Evolutionary conservation across 129 eudicot genomes (phyloP).

Genomic region (Kitagawia praeruptora): DNA sequence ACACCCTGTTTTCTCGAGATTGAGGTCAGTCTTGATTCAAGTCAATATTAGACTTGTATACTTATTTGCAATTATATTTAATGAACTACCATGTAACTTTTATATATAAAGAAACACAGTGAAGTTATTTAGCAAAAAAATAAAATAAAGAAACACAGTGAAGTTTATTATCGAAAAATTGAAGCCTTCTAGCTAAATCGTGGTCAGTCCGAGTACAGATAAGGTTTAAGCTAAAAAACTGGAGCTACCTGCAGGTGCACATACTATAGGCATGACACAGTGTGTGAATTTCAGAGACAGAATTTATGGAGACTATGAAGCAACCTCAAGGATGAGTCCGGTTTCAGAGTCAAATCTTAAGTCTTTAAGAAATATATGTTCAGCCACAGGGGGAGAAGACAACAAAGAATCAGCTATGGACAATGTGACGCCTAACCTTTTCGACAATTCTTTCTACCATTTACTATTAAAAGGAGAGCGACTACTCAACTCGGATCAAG

Average conservation of each 20-base stretch:
- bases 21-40: neutral
- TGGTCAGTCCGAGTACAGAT: neutral
- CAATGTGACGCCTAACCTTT: constrained; percentile 56
- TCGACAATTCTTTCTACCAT: constrained; percentile 85
- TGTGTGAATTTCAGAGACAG: constrained; percentile 73
- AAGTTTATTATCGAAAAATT: neutral
- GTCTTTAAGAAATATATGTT: constrained; percentile 51
- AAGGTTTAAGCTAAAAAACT: neutral
- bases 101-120: no score
- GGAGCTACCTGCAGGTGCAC: constrained; percentile 53
- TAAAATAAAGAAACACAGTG: no score
- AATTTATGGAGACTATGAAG: constrained; percentile 70
- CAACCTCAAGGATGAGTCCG: constrained; percentile 44
- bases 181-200: neutral
- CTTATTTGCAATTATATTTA: no score
- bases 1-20: neutral
- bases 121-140: no score
- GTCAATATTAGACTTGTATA: no score
- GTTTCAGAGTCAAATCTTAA: constrained; percentile 41
- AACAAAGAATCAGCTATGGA: constrained; percentile 73
- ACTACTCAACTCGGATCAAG: constrained; percentile 76
- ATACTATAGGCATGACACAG: constrained; percentile 90
- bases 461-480: constrained; percentile 74
- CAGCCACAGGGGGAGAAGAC: constrained; percentile 60
- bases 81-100: no score